These are phyloP conservation scores for Fusarium gaditjirri DNA, from an alignment of 2,329 filamentous ascomycete genomes.

Conservation along the genomic window DNA sequence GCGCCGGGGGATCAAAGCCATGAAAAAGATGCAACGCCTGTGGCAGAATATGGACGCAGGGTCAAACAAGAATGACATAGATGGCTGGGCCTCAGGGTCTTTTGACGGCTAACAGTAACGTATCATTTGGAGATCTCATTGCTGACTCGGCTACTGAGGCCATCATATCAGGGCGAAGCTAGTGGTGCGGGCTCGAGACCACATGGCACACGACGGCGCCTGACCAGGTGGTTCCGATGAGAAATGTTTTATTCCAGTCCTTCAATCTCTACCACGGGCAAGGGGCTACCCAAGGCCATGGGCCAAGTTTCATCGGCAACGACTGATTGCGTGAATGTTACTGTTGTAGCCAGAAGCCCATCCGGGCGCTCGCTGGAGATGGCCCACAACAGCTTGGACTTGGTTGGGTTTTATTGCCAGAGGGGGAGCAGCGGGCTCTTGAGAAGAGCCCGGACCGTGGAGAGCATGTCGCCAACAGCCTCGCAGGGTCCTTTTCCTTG, in stretches of 20 bases:
- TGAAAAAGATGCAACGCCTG: neutral
- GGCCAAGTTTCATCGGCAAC: neutral
- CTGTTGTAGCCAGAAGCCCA: neutral
- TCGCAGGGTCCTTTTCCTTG: neutral
- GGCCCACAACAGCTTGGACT: constrained; percentile 6
- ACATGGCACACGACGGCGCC: constrained; percentile 25
- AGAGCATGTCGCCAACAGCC: neutral
- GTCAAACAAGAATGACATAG: constrained; percentile 25
- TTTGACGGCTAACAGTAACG: constrained; percentile 25
- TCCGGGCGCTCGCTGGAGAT: neutral
- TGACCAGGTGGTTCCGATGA: constrained; percentile 9
- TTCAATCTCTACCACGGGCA: constrained; percentile 1
- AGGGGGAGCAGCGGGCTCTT: neutral
- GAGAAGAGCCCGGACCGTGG: neutral
- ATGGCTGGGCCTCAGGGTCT: constrained; percentile 27
- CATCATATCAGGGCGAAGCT: constrained; percentile 11
- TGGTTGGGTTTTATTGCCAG: neutral
- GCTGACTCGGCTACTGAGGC: constrained; percentile 28
- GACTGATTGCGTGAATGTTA: neutral
- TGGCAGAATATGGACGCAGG: neutral
- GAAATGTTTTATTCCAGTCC: neutral
- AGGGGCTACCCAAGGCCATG: neutral
- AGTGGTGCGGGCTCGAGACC: constrained; percentile 16
- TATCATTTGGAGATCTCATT: constrained; percentile 31
- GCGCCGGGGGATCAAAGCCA: neutral